phyloP scores from a whole-genome alignment of 2,329 filamentous ascomycete species.

The Cladophialophora chaetospira region DNA sequence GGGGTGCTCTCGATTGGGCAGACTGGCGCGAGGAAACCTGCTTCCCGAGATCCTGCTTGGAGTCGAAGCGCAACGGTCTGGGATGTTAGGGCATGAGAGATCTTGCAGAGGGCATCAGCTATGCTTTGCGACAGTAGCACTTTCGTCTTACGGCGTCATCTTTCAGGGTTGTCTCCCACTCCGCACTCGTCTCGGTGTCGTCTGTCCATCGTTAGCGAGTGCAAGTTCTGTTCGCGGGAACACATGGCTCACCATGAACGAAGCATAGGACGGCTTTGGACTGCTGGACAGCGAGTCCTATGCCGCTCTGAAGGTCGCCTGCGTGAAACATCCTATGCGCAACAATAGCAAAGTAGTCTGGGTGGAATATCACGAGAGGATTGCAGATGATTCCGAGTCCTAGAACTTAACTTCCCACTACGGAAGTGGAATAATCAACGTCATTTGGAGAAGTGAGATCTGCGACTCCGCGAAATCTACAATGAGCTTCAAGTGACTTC shows the following conservation, averaged over 20 bases:
- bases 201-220: constrained; percentile 53
- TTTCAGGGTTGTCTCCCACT: constrained; percentile 62
- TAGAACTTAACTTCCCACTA: no score
- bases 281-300: constrained; percentile 71
- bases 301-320: constrained; percentile 78
- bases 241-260: constrained; percentile 63
- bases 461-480: neutral
- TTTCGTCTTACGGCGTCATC: constrained; percentile 51
- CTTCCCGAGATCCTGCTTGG: constrained; percentile 73
- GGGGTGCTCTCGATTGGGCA: constrained; percentile 80
- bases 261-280: constrained; percentile 82
- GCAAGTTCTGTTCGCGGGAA: neutral
- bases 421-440: neutral
- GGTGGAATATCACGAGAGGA: no score
- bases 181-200: constrained; percentile 65
- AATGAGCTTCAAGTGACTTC: neutral
- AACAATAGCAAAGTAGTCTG: neutral
- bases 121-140: neutral
- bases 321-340: constrained; percentile 70
- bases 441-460: neutral
- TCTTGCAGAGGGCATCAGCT: constrained; percentile 12
- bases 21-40: constrained; percentile 77
- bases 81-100: constrained; percentile 47
- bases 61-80: constrained; percentile 72
- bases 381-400: neutral